Conservation (phyloP, 2,329 filamentous ascomycete genomes). For the Lomentospora prolificans region DNA sequence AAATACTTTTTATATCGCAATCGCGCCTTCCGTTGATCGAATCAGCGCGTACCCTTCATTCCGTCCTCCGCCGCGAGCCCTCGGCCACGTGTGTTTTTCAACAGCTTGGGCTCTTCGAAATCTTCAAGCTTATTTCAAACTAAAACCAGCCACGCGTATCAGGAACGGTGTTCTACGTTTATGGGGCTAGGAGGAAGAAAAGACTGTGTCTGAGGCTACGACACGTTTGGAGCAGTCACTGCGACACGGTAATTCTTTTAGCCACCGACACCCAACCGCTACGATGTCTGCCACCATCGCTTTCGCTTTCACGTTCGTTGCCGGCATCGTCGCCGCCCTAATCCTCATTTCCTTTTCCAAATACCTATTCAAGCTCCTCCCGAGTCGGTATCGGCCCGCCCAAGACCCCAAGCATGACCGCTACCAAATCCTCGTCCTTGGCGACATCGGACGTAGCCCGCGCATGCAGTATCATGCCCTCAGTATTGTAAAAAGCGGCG, state of each 20-base stretch:
- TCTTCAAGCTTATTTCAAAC: too few species aligned
- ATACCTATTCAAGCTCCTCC: constrained; percentile 18
- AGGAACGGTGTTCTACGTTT: too few species aligned
- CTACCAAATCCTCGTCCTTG: constrained; percentile 80
- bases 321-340: constrained; percentile 4
- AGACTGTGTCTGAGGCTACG: background rate
- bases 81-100: too few species aligned
- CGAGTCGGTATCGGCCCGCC: constrained; percentile 25
- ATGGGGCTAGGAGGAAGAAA: background rate
- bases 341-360: constrained; percentile 5
- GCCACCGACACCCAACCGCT: too few species aligned
- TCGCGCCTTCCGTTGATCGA: too few species aligned
- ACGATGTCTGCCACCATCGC: background rate
- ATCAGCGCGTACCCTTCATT: too few species aligned
- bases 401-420: constrained; percentile 28
- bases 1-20: too few species aligned
- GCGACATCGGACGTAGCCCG: constrained; percentile 89
- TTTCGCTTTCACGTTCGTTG: constrained; percentile 10
- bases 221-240: background rate
- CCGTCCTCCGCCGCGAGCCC: too few species aligned
- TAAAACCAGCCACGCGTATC: too few species aligned
- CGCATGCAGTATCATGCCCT: constrained; percentile 98
- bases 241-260: too few species aligned
- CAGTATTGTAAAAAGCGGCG: constrained; percentile 77
- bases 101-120: too few species aligned